phyloP scores from a whole-genome alignment of 2,329 filamentous ascomycete species.

The Madurella fahalii region DNA sequence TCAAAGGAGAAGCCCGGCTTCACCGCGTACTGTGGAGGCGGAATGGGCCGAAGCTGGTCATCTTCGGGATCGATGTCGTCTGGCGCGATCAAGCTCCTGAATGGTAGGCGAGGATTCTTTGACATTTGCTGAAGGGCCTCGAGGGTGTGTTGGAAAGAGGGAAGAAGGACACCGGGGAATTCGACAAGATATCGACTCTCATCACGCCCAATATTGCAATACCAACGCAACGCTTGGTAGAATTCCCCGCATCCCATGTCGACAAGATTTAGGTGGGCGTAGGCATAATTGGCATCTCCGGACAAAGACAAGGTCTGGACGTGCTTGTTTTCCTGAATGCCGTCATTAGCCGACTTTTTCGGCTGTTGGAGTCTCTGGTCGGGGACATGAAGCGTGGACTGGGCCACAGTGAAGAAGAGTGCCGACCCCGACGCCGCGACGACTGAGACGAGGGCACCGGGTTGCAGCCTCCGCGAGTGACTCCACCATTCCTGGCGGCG shows the following conservation, averaged over 20 bases:
- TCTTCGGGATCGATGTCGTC: slow-evolving; percentile 16
- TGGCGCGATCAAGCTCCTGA: slow-evolving; percentile 44
- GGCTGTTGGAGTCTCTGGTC: not conserved
- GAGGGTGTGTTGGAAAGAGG: not conserved
- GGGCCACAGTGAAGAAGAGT: not conserved
- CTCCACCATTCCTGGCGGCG: not conserved
- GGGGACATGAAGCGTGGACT: not conserved
- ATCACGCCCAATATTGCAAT: not conserved
- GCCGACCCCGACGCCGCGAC: not conserved
- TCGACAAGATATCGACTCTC: not conserved
- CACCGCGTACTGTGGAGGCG: slow-evolving; percentile 49
- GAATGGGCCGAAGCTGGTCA: slow-evolving; percentile 26
- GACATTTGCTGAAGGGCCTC: not conserved
- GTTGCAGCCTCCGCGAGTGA: not conserved
- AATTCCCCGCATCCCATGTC: not conserved
- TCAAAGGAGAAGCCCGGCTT: slow-evolving; percentile 47
- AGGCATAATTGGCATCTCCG: not conserved
- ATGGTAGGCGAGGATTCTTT: slow-evolving; percentile 39
- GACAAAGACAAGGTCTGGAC: not conserved
- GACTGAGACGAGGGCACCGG: not conserved
- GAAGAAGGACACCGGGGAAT: not conserved
- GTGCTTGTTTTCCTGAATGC: no score
- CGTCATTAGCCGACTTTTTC: not conserved
- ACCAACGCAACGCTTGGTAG: not conserved
- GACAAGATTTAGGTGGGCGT: not conserved